phyloP scores from a whole-genome alignment of 225 moss, liverwort and hornwort species.

The Physcomitrium patens region DNA sequence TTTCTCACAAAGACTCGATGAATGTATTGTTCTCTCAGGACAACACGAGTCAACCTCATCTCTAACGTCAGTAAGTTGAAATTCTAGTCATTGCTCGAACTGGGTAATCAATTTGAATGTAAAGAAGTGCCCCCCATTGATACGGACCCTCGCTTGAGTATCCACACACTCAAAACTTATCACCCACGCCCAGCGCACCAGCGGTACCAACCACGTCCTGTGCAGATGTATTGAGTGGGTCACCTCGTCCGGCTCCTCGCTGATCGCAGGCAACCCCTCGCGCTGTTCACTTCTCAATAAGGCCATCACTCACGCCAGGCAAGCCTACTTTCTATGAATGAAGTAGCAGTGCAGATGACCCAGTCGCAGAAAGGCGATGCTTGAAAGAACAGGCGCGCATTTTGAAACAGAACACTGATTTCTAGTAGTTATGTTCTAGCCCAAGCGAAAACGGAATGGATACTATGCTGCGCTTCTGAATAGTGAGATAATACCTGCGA shows the following conservation, averaged over 20 bases:
- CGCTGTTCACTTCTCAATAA: conserved; percentile 67
- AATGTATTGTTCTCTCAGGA: no score
- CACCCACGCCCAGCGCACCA: conserved; percentile 70
- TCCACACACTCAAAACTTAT: conserved; percentile 77
- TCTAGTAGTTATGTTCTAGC: background rate
- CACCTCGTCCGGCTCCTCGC: conserved; percentile 87
- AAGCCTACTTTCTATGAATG: conserved; percentile 47
- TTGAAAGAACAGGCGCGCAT: background rate
- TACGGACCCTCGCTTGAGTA: conserved; percentile 76
- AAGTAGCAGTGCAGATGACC: background rate
- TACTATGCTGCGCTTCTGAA: background rate
- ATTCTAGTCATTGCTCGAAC: conserved; percentile 32
- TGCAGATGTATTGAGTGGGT: conserved; percentile 72
- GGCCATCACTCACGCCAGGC: conserved; percentile 56
- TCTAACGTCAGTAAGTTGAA: background rate
- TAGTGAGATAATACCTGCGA: conserved; percentile 26
- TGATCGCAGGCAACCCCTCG: conserved; percentile 76
- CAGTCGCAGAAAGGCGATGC: no score
- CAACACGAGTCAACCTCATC: no score
- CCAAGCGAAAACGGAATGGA: background rate
- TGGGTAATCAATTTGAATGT: conserved; percentile 79
- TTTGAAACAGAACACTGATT: background rate
- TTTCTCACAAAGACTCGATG: no score
- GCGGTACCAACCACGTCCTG: conserved; percentile 78
- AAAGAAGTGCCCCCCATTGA: conserved; percentile 76